These are phyloP conservation scores for Ophiostoma piceae DNA, from an alignment of 2,329 filamentous ascomycete species.

Conservation along the genomic window DNA sequence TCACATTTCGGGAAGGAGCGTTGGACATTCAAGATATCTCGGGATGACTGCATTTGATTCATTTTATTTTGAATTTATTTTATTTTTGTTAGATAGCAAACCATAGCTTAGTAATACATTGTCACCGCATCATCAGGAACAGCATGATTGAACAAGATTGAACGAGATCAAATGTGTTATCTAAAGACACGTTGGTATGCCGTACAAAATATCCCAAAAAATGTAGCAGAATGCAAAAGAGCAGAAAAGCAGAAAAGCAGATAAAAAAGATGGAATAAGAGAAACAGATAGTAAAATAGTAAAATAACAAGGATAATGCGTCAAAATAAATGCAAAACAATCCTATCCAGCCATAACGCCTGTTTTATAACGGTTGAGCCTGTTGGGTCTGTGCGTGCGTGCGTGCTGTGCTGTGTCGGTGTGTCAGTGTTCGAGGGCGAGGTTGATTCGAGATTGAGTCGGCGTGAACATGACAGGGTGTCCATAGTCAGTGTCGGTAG, in stretches of 20 bases:
- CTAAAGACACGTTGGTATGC: neutral
- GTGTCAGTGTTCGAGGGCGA: neutral
- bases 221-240: neutral
- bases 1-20: neutral
- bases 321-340: conserved; percentile 5
- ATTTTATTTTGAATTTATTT: neutral
- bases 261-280: neutral
- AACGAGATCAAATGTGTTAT: neutral
- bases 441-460: neutral
- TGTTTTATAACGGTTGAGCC: conserved; percentile 14
- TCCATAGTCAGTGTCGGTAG: too few relatives aligned
- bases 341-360: conserved; percentile 24
- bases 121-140: neutral
- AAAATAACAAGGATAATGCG: neutral
- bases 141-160: neutral
- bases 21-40: neutral
- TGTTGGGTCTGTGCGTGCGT: conserved; percentile 16
- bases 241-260: neutral
- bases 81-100: neutral
- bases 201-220: conserved; percentile 14
- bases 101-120: conserved; percentile 7
- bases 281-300: neutral
- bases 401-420: neutral
- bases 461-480: neutral
- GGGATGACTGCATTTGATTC: neutral